Base-by-base conservation (phyloP, 306 rosid species). In the Cicer bijugum region DNA sequence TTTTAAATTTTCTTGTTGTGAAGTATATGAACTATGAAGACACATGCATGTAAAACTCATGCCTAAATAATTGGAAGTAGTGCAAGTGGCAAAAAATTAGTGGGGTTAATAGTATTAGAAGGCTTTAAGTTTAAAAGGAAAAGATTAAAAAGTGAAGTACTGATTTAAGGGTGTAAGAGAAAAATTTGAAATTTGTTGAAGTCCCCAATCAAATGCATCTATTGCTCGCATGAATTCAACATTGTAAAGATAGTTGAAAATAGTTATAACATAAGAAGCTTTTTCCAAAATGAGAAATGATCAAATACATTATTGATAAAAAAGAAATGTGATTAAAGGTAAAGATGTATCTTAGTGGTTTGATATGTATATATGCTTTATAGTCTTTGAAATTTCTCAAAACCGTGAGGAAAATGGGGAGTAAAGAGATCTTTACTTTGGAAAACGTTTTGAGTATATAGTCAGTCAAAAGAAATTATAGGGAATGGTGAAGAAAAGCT, bases 401-500 rank as follows among this genome's bases (percentile, higher is more conserved):
- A 14, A 67, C 42, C 75, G 37, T 35, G 91, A 86, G 77, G 66
- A 67, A 89, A 81, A 82, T 37, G 67, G 58, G 88, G 80, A 80
- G 79, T 80, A 88, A 86, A 86, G 88, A 82, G 70, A 52, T 76
- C 37, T 73, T 80, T 80, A 84, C 83, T 84, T 86, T 82, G 86
- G 83, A 81, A 81, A 82, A 85, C 75, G 83, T 81, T 85, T 82
- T 76, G 79, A 76, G 77, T 71, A 72, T 37, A 75, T 79, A 81
- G 92, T 87, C 86, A 87, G 92, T 92, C 96, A 87, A 92, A 89
- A 89, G 91, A 91, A 83, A 78, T 83, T 76, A 77, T 84, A 8
- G 97, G 84, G 76, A 84, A 64, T 70, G 71, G 85, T 85, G 92
- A 85, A 84, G 65, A 19, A 55, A 85, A 81, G 78, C 78, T 74